A percentile compares a stretch with the other conserved stretches of the same genome.
These are phyloP conservation scores for Aspergillus sp. DNA, from an alignment of 2,329 filamentous ascomycete genomes.

Conservation along the genomic window DNA sequence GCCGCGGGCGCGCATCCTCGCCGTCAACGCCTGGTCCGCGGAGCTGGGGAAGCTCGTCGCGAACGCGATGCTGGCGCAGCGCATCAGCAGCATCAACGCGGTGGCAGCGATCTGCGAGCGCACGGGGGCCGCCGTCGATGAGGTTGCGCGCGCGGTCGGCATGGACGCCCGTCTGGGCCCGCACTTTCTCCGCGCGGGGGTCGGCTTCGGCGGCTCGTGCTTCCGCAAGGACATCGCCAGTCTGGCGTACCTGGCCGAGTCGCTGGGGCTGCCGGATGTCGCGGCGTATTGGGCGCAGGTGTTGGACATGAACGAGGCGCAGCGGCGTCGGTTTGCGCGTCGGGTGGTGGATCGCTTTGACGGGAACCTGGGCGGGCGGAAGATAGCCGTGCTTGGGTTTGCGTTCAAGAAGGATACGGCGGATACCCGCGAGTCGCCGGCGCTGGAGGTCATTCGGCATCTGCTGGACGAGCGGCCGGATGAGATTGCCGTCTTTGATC, in stretches of 20 bases:
- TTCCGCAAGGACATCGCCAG: constrained; percentile 79
- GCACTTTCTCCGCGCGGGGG: constrained; percentile 69
- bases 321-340: constrained; percentile 65
- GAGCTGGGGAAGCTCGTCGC: constrained; percentile 76
- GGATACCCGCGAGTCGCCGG: constrained; percentile 70
- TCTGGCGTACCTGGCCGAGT: constrained; percentile 70
- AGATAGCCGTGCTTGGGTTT: constrained; percentile 69
- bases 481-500: constrained; percentile 68
- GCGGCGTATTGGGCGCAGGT: constrained; percentile 74
- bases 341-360: constrained; percentile 66
- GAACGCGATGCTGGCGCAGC: constrained; percentile 77
- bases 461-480: constrained; percentile 63
- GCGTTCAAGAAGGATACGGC: constrained; percentile 79
- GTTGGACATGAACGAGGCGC: constrained; percentile 73
- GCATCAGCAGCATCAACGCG: constrained; percentile 77
- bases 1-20: constrained; percentile 63
- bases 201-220: constrained; percentile 77
- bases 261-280: constrained; percentile 66
- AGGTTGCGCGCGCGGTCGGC: constrained; percentile 66
- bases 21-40: constrained; percentile 72
- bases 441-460: constrained; percentile 64
- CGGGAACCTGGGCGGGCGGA: constrained; percentile 67
- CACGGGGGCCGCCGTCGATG: constrained; percentile 71
- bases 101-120: constrained; percentile 77
- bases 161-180: constrained; percentile 69